Percentiles rank a stretch among this genome's conserved stretches.
Evolutionary conservation across 441 rosid genomes (phyloP).

Genomic region (Croton setiger): DNA sequence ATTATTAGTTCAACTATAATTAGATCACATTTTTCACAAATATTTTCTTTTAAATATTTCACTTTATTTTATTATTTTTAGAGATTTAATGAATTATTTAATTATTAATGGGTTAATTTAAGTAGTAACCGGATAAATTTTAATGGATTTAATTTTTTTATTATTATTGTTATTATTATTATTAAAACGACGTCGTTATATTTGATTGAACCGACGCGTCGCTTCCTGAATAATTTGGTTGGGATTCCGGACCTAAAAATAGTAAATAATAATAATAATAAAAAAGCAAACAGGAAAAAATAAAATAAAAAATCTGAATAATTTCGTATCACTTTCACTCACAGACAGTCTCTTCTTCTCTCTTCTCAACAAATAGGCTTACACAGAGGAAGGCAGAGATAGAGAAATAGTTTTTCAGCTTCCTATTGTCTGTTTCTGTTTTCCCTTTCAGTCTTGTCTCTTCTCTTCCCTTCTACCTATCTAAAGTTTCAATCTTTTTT

Average conservation of each 20-base stretch:
- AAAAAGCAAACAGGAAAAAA: neutral
- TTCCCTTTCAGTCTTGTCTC: neutral
- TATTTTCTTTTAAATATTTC: too few relatives aligned
- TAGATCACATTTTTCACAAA: too few relatives aligned
- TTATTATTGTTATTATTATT: too few relatives aligned
- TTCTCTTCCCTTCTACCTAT: neutral
- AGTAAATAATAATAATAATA: neutral
- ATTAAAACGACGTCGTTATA: too few relatives aligned
- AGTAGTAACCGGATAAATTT: too few relatives aligned
- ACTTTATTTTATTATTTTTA: too few relatives aligned
- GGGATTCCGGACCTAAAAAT: neutral
- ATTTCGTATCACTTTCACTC: slow-evolving; percentile 3
- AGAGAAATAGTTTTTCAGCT: neutral
- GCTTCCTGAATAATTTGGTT: neutral
- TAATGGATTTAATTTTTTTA: too few relatives aligned
- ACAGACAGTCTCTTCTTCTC: neutral
- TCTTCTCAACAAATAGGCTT: neutral
- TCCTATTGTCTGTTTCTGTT: neutral
- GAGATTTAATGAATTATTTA: too few relatives aligned
- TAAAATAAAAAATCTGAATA: neutral
- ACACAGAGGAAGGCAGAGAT: neutral
- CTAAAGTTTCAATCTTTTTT: neutral
- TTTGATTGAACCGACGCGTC: neutral
- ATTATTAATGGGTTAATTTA: too few relatives aligned
- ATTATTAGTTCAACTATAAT: too few relatives aligned